Conservation (phyloP, 116 monocot species). For the Posidonia oceanica region DNA sequence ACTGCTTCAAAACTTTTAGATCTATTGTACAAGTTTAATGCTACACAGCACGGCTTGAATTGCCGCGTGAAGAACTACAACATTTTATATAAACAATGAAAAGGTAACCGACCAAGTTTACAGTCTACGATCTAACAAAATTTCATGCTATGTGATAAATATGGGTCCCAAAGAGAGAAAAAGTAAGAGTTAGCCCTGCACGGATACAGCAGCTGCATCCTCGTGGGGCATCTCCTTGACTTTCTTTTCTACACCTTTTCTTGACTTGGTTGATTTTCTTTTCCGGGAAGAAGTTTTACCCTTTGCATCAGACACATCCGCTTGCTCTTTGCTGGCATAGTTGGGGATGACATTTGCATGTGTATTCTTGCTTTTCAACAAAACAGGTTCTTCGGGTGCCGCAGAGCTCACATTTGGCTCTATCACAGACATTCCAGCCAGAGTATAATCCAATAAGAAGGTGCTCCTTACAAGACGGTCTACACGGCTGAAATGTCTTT, state of each 20-base stretch:
- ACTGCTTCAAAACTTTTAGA: no score
- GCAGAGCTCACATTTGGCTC: constrained; percentile 37
- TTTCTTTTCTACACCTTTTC: constrained; percentile 28
- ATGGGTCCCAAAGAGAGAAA: not conserved
- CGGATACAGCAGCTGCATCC: not conserved
- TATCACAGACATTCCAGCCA: constrained; percentile 63
- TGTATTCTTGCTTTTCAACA: not conserved
- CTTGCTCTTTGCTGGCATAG: not conserved
- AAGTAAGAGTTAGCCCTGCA: not conserved
- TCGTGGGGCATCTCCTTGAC: constrained; percentile 13
- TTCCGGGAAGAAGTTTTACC: constrained; percentile 31
- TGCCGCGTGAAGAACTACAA: no score
- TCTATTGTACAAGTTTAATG: no score
- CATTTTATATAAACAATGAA: no score
- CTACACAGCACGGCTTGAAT: no score
- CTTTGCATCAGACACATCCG: not conserved
- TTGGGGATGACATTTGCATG: not conserved
- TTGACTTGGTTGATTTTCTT: constrained; percentile 42
- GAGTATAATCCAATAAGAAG: constrained; percentile 64
- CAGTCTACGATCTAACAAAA: not conserved
- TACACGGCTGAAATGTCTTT: constrained; percentile 75
- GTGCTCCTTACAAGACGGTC: constrained; percentile 75
- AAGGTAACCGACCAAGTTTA: no score
- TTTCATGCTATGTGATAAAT: not conserved
- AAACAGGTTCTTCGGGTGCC: constrained; percentile 1